Base-by-base conservation (phyloP, 2,329 filamentous ascomycete genomes). In the Davidsoniella virescens region DNA sequence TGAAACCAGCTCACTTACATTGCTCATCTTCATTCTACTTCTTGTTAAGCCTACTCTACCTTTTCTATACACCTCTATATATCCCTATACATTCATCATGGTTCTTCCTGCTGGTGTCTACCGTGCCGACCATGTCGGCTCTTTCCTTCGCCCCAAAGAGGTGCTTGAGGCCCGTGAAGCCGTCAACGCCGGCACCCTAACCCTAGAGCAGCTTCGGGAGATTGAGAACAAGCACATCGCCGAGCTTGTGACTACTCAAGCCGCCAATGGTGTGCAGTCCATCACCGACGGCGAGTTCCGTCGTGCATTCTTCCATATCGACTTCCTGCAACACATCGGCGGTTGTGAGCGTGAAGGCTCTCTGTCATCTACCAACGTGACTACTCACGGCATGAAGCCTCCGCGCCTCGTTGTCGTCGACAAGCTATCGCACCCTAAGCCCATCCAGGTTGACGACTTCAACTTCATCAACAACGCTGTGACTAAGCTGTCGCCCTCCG, bases 211-310 rank as follows among this genome's bases (percentile, higher is more conserved):
- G 58, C 70, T 84, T 38, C 44, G 52, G 10, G 44, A 43, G 23
- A 65, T 64, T 26, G 65, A 67, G 2, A 65, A 73, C 10, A 80
- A 85, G 63, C 70, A 77, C 55, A 78, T 86, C 59, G 70, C 72
- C 49, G 70, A 80, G 44, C 73, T 83, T 46, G 79, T 84, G 23
- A 68, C 75, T 58, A 69, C 75, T 56, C 82, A 87, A 66, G 67
- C 75, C 55, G 66, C 77, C 54, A 69, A 80, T 48, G 76, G 78
- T 23, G 72, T 84, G 52, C 71, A 73, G 17, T 73, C 74, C 14
- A 67, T 85, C 47, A 80, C 78, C 3, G 81, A 81, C 52, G 82
- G 82, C 58, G 82, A 86, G 64, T 86, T 83, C 43, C 67, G 69
- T 45, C 66, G 69, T 54, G 68, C 69, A 55, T 70, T 69, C 56